These are phyloP conservation scores for Podospora fimiseda DNA, from an alignment of 495 filamentous ascomycete genomes.

Conservation along the genomic window DNA sequence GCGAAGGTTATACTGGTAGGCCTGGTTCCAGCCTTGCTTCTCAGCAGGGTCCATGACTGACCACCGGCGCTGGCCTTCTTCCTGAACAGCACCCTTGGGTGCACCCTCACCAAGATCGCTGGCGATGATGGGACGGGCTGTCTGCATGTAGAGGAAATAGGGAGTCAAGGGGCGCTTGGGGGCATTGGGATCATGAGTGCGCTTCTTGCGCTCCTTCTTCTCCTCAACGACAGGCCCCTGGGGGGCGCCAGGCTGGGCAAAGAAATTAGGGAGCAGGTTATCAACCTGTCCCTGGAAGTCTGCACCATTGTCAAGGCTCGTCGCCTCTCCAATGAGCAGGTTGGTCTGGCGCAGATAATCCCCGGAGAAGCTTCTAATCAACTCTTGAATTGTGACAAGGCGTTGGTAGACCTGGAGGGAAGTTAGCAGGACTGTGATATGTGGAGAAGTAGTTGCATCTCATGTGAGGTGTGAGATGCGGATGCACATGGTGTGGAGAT, in stretches of 20 bases:
- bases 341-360: slow-evolving; percentile 81
- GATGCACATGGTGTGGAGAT: neutral
- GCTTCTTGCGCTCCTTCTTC: slow-evolving; percentile 83
- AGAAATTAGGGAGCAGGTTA: slow-evolving; percentile 30
- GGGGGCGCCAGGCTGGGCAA: slow-evolving; percentile 31
- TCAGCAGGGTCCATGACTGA: slow-evolving; percentile 61
- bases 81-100: slow-evolving; percentile 70
- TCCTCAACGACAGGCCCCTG: slow-evolving; percentile 45
- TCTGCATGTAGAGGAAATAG: slow-evolving; percentile 89
- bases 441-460: neutral
- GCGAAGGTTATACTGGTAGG: slow-evolving; percentile 69
- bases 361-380: slow-evolving; percentile 65
- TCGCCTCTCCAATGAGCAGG: slow-evolving; percentile 62
- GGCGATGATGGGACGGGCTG: slow-evolving; percentile 69
- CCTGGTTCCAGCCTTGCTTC: slow-evolving; percentile 69
- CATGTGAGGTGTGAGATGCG: neutral
- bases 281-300: slow-evolving; percentile 46
- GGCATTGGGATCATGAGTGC: slow-evolving; percentile 82
- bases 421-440: slow-evolving; percentile 22
- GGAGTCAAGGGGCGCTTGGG: slow-evolving; percentile 91
- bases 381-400: slow-evolving; percentile 63
- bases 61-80: slow-evolving; percentile 81
- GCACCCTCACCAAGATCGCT: slow-evolving; percentile 63
- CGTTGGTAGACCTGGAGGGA: slow-evolving; percentile 59
- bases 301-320: slow-evolving; percentile 40